Evolutionary conservation across 352 stramenopile species (phyloP).

Genomic region (Pythium rhizo-oryzae): DNA sequence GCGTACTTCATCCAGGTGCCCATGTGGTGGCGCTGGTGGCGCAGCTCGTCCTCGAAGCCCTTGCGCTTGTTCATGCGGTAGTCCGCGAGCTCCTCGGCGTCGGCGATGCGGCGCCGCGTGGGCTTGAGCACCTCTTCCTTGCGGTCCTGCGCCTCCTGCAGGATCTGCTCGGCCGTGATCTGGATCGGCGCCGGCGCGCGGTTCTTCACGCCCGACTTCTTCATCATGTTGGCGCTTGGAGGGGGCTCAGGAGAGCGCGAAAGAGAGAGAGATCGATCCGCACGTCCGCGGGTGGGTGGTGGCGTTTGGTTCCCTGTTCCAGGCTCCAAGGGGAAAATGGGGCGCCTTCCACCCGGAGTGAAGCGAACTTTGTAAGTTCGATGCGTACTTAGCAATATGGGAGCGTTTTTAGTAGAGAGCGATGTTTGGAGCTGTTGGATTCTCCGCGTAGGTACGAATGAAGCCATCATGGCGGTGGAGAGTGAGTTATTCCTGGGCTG

Average conservation of each 20-base stretch:
- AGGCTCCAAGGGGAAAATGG: neutral
- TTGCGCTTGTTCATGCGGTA: conserved; percentile 94
- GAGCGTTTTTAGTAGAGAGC: neutral
- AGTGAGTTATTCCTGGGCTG: no score
- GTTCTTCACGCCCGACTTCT: conserved; percentile 96
- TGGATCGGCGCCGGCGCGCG: conserved; percentile 98
- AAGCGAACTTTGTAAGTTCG: conserved; percentile 12
- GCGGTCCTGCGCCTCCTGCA: conserved; percentile 92
- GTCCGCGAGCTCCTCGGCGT: conserved; percentile 92
- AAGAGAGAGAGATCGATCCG: neutral
- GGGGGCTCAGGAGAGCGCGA: neutral
- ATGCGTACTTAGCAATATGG: neutral
- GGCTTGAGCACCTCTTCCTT: conserved; percentile 80
- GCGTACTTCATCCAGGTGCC: conserved; percentile 99
- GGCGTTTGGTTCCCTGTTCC: no score
- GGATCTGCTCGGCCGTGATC: conserved; percentile 99
- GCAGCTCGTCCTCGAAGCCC: conserved; percentile 96
- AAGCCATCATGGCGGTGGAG: conserved; percentile 2
- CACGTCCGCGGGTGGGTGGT: no score
- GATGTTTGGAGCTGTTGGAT: neutral
- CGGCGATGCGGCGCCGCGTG: conserved; percentile 82
- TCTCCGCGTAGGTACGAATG: conserved; percentile 11
- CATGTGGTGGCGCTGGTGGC: conserved; percentile 94
- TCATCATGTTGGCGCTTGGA: conserved; percentile 54
- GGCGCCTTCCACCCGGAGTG: conserved; percentile 13